Evolutionary conservation across 306 rosid species (phyloP).

Genomic region (Dicorynia guianensis): DNA sequence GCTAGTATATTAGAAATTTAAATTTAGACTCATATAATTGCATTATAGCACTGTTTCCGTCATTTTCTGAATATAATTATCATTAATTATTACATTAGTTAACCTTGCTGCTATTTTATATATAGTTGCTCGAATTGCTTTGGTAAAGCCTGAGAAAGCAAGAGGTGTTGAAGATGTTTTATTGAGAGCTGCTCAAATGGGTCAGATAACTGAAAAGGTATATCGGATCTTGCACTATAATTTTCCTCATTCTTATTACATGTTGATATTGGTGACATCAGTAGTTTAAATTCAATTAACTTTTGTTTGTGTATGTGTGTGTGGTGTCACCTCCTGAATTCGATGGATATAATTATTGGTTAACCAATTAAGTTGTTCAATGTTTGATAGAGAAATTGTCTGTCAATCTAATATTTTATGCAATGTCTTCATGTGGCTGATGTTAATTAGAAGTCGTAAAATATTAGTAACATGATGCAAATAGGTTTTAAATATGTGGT

Average conservation of each 20-base stretch:
- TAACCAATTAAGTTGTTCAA: slow-evolving; percentile 7
- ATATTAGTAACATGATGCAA: background rate
- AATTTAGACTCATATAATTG: background rate
- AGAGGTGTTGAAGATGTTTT: slow-evolving; percentile 97
- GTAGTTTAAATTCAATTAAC: background rate
- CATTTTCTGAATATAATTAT: background rate
- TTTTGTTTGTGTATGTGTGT: background rate
- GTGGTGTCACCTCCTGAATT: background rate
- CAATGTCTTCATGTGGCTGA: background rate
- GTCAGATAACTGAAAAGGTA: slow-evolving; percentile 92
- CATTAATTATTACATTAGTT: slow-evolving; percentile 4
- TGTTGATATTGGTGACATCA: slow-evolving; percentile 22
- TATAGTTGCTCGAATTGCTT: slow-evolving; percentile 85
- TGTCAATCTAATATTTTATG: slow-evolving; percentile 27
- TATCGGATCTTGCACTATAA: slow-evolving; percentile 28
- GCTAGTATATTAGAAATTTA: background rate
- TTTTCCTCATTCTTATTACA: slow-evolving; percentile 18
- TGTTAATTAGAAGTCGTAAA: background rate
- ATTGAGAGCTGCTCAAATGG: slow-evolving; percentile 92
- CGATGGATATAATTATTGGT: background rate
- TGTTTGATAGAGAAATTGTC: slow-evolving; percentile 1
- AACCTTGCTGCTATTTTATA: slow-evolving; percentile 20
- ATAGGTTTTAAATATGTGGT: background rate
- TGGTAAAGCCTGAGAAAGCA: slow-evolving; percentile 99
- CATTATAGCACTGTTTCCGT: background rate